Percentiles rank a stretch among this genome's conserved stretches.
Conservation (phyloP, 2,329 filamentous ascomycete genomes). For the Geosmithia morbida region DNA sequence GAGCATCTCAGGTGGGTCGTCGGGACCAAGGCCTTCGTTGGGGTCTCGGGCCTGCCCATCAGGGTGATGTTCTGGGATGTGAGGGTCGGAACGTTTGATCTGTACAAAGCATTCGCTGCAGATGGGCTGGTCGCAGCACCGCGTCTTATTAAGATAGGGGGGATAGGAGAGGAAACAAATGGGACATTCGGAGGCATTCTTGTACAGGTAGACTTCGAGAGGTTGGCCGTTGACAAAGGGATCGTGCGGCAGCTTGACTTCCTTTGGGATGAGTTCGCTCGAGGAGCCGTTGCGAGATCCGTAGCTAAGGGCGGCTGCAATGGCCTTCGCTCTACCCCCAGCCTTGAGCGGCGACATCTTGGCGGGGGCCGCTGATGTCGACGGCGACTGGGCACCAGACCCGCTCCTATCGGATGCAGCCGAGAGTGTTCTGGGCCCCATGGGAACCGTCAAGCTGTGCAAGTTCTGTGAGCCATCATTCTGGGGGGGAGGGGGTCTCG, state of each 20-base stretch:
- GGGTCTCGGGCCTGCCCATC: conserved; percentile 23
- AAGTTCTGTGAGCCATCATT: conserved; percentile 42
- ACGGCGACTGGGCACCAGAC: conserved; percentile 49
- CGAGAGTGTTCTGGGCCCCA: conserved; percentile 63
- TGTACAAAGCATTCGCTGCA: conserved; percentile 99
- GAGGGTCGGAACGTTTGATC: conserved; percentile 87
- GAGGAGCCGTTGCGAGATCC: conserved; percentile 61
- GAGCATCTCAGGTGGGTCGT: conserved; percentile 47
- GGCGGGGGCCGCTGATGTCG: conserved; percentile 24
- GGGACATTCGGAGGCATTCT: conserved; percentile 78
- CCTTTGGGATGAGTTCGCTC: conserved; percentile 59
- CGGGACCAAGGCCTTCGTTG: conserved; percentile 22
- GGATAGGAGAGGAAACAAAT: conserved; percentile 97
- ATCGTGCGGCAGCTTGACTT: conserved; percentile 67
- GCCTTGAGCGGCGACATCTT: conserved; percentile 56
- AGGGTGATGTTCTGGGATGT: conserved; percentile 68
- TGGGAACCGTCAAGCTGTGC: conserved; percentile 65
- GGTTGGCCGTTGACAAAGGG: conserved; percentile 90
- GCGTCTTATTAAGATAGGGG: conserved; percentile 81
- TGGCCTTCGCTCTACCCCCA: conserved; percentile 59
- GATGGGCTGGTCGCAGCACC: conserved; percentile 91
- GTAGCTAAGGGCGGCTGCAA: conserved; percentile 65
- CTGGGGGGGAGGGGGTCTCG: conserved; percentile 27
- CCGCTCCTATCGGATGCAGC: conserved; percentile 56
- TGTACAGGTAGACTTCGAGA: conserved; percentile 86